phyloP scores from a whole-genome alignment of 2,329 filamentous ascomycete species.

The Xylariaceae sp. region DNA sequence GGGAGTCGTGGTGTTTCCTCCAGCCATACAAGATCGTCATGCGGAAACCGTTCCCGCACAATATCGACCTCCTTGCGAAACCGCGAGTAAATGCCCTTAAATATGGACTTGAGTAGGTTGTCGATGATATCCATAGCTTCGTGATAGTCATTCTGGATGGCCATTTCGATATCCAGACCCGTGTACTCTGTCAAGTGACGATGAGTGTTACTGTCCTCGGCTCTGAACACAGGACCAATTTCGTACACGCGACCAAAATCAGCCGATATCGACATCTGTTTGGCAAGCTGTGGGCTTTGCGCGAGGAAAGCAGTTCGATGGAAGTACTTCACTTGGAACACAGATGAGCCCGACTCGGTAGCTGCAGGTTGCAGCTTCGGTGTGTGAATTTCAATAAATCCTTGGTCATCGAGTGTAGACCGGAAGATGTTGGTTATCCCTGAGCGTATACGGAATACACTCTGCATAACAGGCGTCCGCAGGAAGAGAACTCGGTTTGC shows the following conservation, averaged over 20 bases:
- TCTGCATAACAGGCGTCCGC: slow-evolving; percentile 79
- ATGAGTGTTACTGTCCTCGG: slow-evolving; percentile 94
- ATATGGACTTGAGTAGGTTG: slow-evolving; percentile 73
- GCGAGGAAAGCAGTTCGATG: slow-evolving; percentile 81
- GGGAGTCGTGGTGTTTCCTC: slow-evolving; percentile 79
- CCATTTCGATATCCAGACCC: slow-evolving; percentile 89
- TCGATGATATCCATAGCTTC: slow-evolving; percentile 80
- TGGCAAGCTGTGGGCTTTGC: slow-evolving; percentile 86
- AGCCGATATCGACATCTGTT: slow-evolving; percentile 87
- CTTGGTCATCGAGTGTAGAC: slow-evolving; percentile 64
- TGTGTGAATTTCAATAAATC: slow-evolving; percentile 90
- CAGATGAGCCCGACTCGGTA: slow-evolving; percentile 85
- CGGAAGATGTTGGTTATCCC: slow-evolving; percentile 79
- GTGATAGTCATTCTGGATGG: slow-evolving; percentile 82
- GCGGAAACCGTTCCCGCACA: slow-evolving; percentile 80
- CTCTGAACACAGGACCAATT: slow-evolving; percentile 84
- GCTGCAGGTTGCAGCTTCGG: slow-evolving; percentile 87
- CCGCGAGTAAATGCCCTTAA: slow-evolving; percentile 65
- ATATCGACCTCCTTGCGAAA: slow-evolving; percentile 69
- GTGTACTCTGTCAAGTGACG: slow-evolving; percentile 93
- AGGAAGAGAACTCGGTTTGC: slow-evolving; percentile 79
- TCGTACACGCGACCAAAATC: slow-evolving; percentile 90
- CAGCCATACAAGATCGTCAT: slow-evolving; percentile 80
- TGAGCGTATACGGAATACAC: slow-evolving; percentile 82
- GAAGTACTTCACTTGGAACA: slow-evolving; percentile 92